These are phyloP conservation scores for Leccinum variabile DNA, from an alignment of 1,284 basidiomycete species.

Conservation along the genomic window DNA sequence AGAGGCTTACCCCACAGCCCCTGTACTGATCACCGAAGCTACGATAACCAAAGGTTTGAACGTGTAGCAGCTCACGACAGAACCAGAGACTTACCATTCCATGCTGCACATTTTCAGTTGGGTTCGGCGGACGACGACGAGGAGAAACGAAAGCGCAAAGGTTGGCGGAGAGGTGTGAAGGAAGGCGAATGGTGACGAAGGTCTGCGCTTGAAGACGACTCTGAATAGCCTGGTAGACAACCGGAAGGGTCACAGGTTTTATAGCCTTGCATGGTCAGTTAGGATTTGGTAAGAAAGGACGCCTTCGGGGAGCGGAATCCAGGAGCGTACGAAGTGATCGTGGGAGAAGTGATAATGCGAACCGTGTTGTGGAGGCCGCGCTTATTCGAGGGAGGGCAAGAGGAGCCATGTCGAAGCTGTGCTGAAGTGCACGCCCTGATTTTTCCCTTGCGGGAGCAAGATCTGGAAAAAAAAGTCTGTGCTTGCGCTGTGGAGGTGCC, in stretches of 20 bases:
- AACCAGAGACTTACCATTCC: slow-evolving; percentile 40
- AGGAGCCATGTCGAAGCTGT: slow-evolving; percentile 26
- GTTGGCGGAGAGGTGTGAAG: slow-evolving; percentile 1
- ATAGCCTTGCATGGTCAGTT: slow-evolving; percentile 26
- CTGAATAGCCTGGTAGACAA: slow-evolving; percentile 1
- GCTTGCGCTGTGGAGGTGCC: slow-evolving; percentile 24
- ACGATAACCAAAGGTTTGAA: slow-evolving; percentile 9
- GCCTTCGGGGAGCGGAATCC: slow-evolving; percentile 33
- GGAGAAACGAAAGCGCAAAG: neutral
- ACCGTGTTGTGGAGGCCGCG: slow-evolving; percentile 13
- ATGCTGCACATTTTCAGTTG: slow-evolving; percentile 42
- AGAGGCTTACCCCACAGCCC: slow-evolving; percentile 52
- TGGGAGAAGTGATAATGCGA: slow-evolving; percentile 31
- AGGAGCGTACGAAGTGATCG: slow-evolving; percentile 35
- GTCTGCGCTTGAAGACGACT: slow-evolving; percentile 1
- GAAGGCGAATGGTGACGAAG: neutral
- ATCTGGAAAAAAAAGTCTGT: slow-evolving; percentile 21
- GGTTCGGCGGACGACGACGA: slow-evolving; percentile 1
- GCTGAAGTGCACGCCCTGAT: slow-evolving; percentile 30
- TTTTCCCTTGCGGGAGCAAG: slow-evolving; percentile 26
- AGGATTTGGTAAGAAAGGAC: slow-evolving; percentile 34
- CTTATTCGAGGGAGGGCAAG: slow-evolving; percentile 6
- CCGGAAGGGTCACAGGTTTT: slow-evolving; percentile 24
- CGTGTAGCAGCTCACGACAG: neutral
- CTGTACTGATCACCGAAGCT: slow-evolving; percentile 66